These are phyloP conservation scores for Lunasporangiospora selenospora DNA, from an alignment of 192 early-diverging fungal species.

Conservation along the genomic window DNA sequence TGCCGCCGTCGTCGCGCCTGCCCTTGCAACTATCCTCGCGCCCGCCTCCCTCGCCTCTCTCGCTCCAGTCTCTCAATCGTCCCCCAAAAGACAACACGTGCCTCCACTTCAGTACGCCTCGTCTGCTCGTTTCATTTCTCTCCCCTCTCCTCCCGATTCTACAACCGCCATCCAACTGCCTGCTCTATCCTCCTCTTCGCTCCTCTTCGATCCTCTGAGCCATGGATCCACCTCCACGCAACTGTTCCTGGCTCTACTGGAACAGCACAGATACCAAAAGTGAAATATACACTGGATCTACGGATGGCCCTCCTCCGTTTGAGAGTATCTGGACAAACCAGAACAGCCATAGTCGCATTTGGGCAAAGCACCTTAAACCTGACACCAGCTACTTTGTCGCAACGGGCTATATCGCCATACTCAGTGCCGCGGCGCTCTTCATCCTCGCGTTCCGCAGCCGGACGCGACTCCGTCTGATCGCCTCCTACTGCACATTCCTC, in stretches of 20 bases:
- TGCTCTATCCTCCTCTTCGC: background rate
- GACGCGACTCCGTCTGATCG: slow-evolving; percentile 18
- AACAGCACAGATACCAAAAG: too few relatives aligned
- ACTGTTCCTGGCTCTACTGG: too few relatives aligned
- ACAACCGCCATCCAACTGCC: background rate
- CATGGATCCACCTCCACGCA: too few relatives aligned
- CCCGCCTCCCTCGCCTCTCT: background rate
- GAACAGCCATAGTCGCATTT: background rate
- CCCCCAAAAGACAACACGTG: background rate
- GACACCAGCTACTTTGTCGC: slow-evolving; percentile 9
- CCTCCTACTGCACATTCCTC: slow-evolving; percentile 1
- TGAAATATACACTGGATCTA: too few relatives aligned
- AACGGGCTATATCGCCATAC: slow-evolving; percentile 11
- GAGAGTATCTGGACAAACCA: too few relatives aligned
- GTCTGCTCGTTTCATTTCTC: background rate
- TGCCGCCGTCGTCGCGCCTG: background rate
- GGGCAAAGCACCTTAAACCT: background rate
- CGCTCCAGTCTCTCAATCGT: background rate
- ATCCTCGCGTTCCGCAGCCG: slow-evolving; percentile 16
- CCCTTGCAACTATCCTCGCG: background rate
- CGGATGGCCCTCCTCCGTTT: too few relatives aligned
- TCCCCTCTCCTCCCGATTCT: background rate
- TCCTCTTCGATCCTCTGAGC: background rate
- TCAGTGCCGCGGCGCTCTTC: slow-evolving; percentile 12
- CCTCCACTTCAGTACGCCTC: background rate